phyloP scores from a whole-genome alignment of 805 yeast species.

The Saturnispora serradocipensis region DNA sequence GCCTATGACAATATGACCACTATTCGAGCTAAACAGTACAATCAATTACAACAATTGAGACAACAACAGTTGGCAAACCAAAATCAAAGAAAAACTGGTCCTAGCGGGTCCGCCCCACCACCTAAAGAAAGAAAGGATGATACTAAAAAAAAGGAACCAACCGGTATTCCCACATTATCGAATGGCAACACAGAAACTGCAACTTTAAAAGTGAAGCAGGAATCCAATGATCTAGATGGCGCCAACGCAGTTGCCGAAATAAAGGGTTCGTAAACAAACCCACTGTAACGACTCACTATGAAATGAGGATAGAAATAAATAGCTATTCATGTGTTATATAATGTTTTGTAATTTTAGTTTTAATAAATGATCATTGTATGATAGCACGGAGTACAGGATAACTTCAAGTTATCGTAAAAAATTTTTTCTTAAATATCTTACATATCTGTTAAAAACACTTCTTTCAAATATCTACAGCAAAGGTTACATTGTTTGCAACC shows the following conservation, averaged over 20 bases:
- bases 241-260: not conserved
- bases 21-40: constrained; percentile 57
- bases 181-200: not conserved
- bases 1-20: constrained; percentile 79
- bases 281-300: not conserved
- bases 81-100: constrained; percentile 18
- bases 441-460: too few species aligned
- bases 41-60: constrained; percentile 23
- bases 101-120: constrained; percentile 3
- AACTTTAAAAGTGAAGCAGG: not conserved
- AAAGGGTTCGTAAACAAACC: not conserved
- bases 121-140: not conserved
- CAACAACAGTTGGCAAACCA: constrained; percentile 30
- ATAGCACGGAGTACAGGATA: not conserved
- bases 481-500: too few species aligned
- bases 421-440: not conserved
- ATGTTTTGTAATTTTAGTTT: constrained; percentile 7
- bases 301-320: not conserved
- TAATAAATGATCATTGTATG: not conserved
- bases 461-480: too few species aligned
- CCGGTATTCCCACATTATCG: not conserved
- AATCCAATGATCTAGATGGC: not conserved
- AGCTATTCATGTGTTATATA: not conserved
- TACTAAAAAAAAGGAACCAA: not conserved
- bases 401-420: not conserved